Percentiles rank a stretch among this genome's conserved stretches.
phyloP scores from a whole-genome alignment of 441 rosid species.

The Syzygium syzygioides region DNA sequence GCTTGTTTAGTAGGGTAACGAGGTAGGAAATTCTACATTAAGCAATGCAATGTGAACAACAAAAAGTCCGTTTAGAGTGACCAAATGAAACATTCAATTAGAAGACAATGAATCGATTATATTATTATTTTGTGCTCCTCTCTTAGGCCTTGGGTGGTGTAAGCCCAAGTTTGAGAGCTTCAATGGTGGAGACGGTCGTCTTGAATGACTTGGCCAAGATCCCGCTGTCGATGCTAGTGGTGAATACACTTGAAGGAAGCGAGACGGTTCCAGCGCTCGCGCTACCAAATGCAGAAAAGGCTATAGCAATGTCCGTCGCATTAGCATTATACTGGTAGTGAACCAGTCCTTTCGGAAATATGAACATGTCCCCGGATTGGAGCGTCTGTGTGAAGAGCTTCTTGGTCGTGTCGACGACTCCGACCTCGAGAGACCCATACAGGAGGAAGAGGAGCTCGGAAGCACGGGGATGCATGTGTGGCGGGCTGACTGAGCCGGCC shows the following conservation, averaged over 20 bases:
- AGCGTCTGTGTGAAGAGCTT: conserved; percentile 25
- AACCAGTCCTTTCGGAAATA: conserved; percentile 33
- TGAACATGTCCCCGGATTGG: conserved; percentile 24
- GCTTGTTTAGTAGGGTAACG: not conserved
- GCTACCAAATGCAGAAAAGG: conserved; percentile 29
- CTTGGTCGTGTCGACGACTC: conserved; percentile 31
- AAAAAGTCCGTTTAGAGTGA: not conserved
- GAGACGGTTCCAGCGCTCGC: conserved; percentile 28
- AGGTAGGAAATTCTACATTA: not conserved
- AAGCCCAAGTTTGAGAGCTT: conserved; percentile 14
- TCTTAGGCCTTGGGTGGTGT: not conserved
- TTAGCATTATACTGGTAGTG: conserved; percentile 26
- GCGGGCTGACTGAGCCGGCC: conserved; percentile 19
- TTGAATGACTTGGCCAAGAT: conserved; percentile 29
- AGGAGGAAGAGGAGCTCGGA: conserved; percentile 30
- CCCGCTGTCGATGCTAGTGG: conserved; percentile 14
- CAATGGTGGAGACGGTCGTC: conserved; percentile 17
- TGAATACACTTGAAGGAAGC: conserved; percentile 14
- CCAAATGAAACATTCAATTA: not conserved
- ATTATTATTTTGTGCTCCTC: not conserved
- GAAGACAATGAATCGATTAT: not conserved
- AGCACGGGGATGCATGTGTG: conserved; percentile 35
- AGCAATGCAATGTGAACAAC: not conserved
- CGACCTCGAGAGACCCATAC: conserved; percentile 22
- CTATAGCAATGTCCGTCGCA: conserved; percentile 6